phyloP scores from a whole-genome alignment of 2,329 filamentous ascomycete species.

The Cladosporium austrohemisphaericum region DNA sequence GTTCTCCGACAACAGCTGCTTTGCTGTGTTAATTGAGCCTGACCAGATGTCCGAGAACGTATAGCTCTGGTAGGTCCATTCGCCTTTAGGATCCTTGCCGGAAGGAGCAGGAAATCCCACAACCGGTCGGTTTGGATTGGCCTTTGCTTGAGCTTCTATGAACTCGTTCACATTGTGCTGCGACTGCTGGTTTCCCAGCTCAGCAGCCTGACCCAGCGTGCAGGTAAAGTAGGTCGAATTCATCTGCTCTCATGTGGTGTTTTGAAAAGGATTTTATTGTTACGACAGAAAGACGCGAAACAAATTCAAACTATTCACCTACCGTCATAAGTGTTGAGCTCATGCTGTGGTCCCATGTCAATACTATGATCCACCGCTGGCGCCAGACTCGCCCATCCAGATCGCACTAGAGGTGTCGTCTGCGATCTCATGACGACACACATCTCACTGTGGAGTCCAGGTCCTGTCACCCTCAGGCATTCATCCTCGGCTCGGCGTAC shows the following conservation, averaged over 20 bases:
- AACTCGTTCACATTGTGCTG: slow-evolving; percentile 50
- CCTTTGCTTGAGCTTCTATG: slow-evolving; percentile 46
- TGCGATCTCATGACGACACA: slow-evolving; percentile 6
- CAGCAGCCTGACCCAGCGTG: slow-evolving; percentile 55
- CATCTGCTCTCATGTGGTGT: neutral
- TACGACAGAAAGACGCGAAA: neutral
- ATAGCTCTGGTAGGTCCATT: slow-evolving; percentile 29
- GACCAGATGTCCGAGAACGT: slow-evolving; percentile 36
- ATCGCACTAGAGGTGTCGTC: slow-evolving; percentile 3
- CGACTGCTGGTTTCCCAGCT: slow-evolving; percentile 35
- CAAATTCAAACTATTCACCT: neutral
- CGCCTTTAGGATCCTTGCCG: slow-evolving; percentile 7
- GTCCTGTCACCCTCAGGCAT: slow-evolving; percentile 6
- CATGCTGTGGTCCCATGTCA: slow-evolving; percentile 7
- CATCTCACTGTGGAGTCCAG: too few species aligned
- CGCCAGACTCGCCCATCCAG: slow-evolving; percentile 6
- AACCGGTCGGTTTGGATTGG: slow-evolving; percentile 41
- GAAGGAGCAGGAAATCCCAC: slow-evolving; percentile 48
- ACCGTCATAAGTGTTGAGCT: slow-evolving; percentile 6
- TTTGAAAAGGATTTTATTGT: neutral
- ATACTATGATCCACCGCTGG: slow-evolving; percentile 1
- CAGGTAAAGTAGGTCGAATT: slow-evolving; percentile 56
- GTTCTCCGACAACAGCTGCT: slow-evolving; percentile 26
- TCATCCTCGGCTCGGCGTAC: slow-evolving; percentile 6
- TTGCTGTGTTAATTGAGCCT: slow-evolving; percentile 37